Evolutionary conservation across 2,329 filamentous ascomycete species (phyloP), one percentile per base, ranked within the genome.

Genomic region (Paracorniculantispora psalliotae): DNA sequence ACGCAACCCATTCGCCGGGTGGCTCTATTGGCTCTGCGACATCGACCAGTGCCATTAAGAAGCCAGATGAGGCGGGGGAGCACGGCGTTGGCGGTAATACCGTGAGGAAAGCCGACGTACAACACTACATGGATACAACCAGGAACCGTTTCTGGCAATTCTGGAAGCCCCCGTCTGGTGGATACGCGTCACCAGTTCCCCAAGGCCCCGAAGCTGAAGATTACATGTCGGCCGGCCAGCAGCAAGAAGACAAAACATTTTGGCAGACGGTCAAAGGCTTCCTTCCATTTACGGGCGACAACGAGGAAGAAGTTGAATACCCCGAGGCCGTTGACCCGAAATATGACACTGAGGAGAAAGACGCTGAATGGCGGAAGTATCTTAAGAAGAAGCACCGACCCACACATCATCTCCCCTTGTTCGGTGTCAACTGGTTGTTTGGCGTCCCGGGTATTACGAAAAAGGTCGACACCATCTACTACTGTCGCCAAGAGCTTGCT

Each of bases 381-480:
- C 77, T 97, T 53, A 88, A 86, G 67, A 83, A 85, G 60, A 92
- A 89, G 59, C 86, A 97, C 62, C 87, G 94, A 39, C 91, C 93
- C 19, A 96, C 90, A 0, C 92, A 96, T 76, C 86, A 87, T 49
- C 76, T 97, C 10, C 85, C 91, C 0, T 73, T 74, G 0, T 83
- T 83, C 46, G 77, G 76, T 1, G 80, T 79, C 70, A 78, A 75
- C 0, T 97, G 89, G 88, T 85, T 96, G 71, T 88, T 89, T 2
- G 84, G 86, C 0, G 71, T 96, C n/a, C 91, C 89, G 5, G 74
- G 92, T 1, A 72, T 96, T 52, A 92, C 90, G 57, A 88, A 91
- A 71, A 97, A 97, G 73, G 92, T 97, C 1, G 94, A 99, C 70
- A 93, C 89, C 0, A 97, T 99, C 64, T 92, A 96, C 68, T 89